Conservation (phyloP, 73 alveolate genomes). For the Symbiodinium pilosum region DNA sequence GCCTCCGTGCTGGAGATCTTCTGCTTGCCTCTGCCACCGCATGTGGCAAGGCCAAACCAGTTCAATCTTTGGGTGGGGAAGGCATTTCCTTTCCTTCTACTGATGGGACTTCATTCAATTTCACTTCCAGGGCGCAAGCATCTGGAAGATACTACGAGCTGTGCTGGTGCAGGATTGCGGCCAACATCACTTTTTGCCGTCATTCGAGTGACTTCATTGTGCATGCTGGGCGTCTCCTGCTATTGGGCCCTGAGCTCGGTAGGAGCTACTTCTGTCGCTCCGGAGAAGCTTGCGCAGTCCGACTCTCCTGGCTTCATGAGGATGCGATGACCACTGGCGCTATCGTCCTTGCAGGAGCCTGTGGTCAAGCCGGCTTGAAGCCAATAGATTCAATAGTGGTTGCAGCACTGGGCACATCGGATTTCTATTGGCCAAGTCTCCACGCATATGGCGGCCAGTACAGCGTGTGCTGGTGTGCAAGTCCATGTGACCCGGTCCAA, state of each 20-base stretch:
- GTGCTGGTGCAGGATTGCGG: background rate
- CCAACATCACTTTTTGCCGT: background rate
- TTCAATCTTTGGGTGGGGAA: background rate
- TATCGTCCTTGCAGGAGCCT: background rate
- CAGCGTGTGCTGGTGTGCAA: background rate
- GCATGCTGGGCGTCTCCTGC: background rate
- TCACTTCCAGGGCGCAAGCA: background rate
- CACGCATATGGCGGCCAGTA: background rate
- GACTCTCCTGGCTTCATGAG: background rate
- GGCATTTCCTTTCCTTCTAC: background rate
- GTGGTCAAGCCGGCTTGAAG: background rate
- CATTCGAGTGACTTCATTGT: background rate
- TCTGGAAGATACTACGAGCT: background rate
- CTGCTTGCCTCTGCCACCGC: background rate
- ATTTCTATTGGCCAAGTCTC: background rate
- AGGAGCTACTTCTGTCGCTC: background rate
- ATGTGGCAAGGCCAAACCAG: background rate
- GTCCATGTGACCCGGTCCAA: background rate
- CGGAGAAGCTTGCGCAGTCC: background rate
- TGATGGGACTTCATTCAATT: background rate
- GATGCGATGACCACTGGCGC: background rate
- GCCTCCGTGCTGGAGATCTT: background rate
- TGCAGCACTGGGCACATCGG: background rate
- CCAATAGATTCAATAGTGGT: background rate
- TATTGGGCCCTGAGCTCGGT: background rate